These are phyloP conservation scores for Ajuga reptans DNA, from an alignment of 305 asterid genomes.

Conservation along the genomic window DNA sequence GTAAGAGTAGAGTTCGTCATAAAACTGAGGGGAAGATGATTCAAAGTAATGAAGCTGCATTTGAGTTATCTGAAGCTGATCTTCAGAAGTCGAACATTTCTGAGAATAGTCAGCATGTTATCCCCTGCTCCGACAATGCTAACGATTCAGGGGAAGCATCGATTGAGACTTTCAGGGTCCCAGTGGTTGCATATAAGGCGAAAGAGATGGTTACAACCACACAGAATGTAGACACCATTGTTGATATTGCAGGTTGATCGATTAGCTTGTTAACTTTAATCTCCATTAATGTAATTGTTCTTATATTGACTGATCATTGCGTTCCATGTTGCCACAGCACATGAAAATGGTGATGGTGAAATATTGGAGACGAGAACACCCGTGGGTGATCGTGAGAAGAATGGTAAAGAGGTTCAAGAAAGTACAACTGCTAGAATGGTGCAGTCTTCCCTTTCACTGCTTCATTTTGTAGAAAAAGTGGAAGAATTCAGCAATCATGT, in stretches of 20 bases:
- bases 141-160: slow-evolving; percentile 7
- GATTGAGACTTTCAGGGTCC: not conserved
- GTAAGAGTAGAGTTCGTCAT: not conserved
- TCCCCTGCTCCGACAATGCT: slow-evolving; percentile 5
- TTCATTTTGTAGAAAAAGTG: slow-evolving; percentile 20
- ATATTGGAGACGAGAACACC: slow-evolving; percentile 7
- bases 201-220: not conserved
- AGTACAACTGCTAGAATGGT: slow-evolving; percentile 15
- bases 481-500: not conserved
- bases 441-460: slow-evolving; percentile 19
- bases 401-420: slow-evolving; percentile 15
- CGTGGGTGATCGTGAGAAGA: slow-evolving; percentile 8
- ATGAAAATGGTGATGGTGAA: not conserved
- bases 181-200: slow-evolving; percentile 15
- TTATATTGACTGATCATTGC: too few species aligned
- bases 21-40: slow-evolving; percentile 7
- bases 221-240: too few species aligned
- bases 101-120: not conserved
- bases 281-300: too few species aligned
- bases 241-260: too few species aligned
- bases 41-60: slow-evolving; percentile 18
- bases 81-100: slow-evolving; percentile 4
- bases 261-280: too few species aligned
- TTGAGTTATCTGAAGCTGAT: slow-evolving; percentile 15
- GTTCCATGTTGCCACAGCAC: too few species aligned